These are phyloP conservation scores for Acacia crassicarpa DNA, from an alignment of 306 rosid genomes.

Conservation along the genomic window DNA sequence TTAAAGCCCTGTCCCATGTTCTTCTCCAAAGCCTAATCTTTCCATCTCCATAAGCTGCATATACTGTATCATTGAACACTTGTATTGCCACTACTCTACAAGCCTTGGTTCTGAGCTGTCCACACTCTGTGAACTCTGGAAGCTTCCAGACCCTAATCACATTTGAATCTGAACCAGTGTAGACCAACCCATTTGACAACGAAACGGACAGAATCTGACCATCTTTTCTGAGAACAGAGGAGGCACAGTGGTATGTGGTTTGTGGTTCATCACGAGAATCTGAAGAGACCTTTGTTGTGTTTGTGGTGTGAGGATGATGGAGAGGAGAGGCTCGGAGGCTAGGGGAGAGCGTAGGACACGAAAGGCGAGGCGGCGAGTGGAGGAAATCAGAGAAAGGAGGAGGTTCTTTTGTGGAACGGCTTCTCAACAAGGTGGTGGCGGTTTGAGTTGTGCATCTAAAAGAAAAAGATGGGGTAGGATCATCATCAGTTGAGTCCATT, in stretches of 20 bases:
- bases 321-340: slow-evolving; percentile 64
- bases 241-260: slow-evolving; percentile 74
- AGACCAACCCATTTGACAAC: slow-evolving; percentile 59
- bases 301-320: slow-evolving; percentile 42
- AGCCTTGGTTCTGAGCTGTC: slow-evolving; percentile 76
- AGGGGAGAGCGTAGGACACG: slow-evolving; percentile 52
- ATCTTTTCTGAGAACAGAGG: slow-evolving; percentile 83
- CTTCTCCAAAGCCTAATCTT: slow-evolving; percentile 79
- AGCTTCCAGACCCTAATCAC: slow-evolving; percentile 80
- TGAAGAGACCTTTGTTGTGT: slow-evolving; percentile 41
- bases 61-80: slow-evolving; percentile 75
- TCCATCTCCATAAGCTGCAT: slow-evolving; percentile 90
- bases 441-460: slow-evolving; percentile 35
- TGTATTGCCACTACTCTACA: slow-evolving; percentile 65
- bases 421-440: slow-evolving; percentile 50
- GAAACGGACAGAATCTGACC: slow-evolving; percentile 78
- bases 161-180: slow-evolving; percentile 76
- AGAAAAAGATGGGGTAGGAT: slow-evolving; percentile 51
- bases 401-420: slow-evolving; percentile 70
- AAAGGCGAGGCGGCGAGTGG: slow-evolving; percentile 59
- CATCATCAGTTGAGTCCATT: slow-evolving; percentile 54
- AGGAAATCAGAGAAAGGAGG: slow-evolving; percentile 53
- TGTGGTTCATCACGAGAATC: slow-evolving; percentile 39
- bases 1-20: slow-evolving; percentile 67
- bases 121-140: slow-evolving; percentile 84